Evolutionary conservation across 208 protist genomes (phyloP).

Genomic region (Acanthamoeba healyi): DNA sequence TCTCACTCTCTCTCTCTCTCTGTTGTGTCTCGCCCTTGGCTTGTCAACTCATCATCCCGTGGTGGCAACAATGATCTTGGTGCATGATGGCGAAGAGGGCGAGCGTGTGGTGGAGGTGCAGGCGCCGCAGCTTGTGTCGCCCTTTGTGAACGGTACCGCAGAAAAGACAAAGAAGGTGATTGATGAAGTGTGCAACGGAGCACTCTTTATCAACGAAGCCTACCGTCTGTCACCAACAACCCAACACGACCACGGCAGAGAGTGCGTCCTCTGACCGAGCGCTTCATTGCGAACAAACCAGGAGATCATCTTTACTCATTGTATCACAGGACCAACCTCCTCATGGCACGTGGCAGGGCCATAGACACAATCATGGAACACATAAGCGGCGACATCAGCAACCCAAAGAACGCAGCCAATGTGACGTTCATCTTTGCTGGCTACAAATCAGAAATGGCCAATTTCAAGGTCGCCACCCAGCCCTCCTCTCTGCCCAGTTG

Average conservation of each 20-base stretch:
- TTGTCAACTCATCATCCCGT: too few species aligned
- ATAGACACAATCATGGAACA: neutral
- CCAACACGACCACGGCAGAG: neutral
- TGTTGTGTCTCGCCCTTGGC: too few species aligned
- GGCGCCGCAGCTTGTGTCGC: slow-evolving; percentile 58
- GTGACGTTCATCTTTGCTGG: slow-evolving; percentile 4
- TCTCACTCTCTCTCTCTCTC: neutral
- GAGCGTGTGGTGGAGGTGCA: slow-evolving; percentile 20
- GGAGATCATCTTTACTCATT: neutral
- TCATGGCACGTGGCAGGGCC: neutral
- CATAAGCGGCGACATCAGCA: neutral
- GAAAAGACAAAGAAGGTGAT: slow-evolving; percentile 49
- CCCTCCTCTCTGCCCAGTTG: neutral
- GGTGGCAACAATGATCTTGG: too few species aligned
- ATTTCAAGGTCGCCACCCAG: neutral
- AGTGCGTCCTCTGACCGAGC: neutral
- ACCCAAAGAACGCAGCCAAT: neutral
- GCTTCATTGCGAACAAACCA: neutral
- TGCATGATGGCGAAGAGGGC: neutral
- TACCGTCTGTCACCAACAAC: slow-evolving; percentile 60
- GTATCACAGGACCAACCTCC: neutral
- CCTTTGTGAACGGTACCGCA: slow-evolving; percentile 43
- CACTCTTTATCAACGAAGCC: slow-evolving; percentile 81
- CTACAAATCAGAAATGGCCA: neutral
- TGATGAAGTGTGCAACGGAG: slow-evolving; percentile 45